A percentile compares a stretch with the other conserved stretches of the same genome.
These are phyloP conservation scores for Phytophthora hybrid DNA, from an alignment of 352 stramenopile species.

Conservation along the genomic window DNA sequence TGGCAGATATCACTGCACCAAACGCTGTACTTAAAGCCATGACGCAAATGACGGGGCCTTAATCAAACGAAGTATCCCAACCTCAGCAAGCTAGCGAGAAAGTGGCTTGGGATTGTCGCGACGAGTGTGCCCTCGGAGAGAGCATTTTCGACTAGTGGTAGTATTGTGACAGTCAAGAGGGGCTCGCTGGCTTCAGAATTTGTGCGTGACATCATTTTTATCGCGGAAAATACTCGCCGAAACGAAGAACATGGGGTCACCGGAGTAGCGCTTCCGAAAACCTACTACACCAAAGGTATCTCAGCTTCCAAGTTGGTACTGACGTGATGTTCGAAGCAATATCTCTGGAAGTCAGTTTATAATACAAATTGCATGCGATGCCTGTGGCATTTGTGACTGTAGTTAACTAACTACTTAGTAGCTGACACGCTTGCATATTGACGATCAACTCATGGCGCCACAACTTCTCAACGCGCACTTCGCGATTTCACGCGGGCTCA, in stretches of 20 bases:
- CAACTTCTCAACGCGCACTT: too few species aligned
- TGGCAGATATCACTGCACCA: background rate
- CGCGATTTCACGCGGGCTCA: too few species aligned
- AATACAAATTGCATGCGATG: background rate
- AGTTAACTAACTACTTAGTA: too few species aligned
- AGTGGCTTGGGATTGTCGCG: conserved; percentile 15
- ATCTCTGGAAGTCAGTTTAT: background rate
- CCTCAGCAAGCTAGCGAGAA: background rate
- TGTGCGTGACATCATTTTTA: conserved; percentile 21
- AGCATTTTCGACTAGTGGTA: conserved; percentile 32
- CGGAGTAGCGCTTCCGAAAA: background rate
- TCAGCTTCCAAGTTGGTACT: too few species aligned
- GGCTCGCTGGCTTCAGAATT: conserved; percentile 6
- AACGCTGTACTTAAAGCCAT: background rate
- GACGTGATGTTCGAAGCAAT: too few species aligned
- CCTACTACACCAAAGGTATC: too few species aligned
- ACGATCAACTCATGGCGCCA: too few species aligned
- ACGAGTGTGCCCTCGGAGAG: conserved; percentile 25
- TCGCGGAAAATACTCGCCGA: conserved; percentile 5
- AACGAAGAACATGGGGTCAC: background rate
- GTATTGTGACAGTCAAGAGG: conserved; percentile 20
- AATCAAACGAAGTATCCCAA: background rate
- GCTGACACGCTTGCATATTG: too few species aligned
- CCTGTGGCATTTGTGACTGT: background rate
- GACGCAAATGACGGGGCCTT: background rate